Evolutionary conservation across 139 green algal genomes (phyloP).

Genomic region (Desmodesmus armatus): DNA sequence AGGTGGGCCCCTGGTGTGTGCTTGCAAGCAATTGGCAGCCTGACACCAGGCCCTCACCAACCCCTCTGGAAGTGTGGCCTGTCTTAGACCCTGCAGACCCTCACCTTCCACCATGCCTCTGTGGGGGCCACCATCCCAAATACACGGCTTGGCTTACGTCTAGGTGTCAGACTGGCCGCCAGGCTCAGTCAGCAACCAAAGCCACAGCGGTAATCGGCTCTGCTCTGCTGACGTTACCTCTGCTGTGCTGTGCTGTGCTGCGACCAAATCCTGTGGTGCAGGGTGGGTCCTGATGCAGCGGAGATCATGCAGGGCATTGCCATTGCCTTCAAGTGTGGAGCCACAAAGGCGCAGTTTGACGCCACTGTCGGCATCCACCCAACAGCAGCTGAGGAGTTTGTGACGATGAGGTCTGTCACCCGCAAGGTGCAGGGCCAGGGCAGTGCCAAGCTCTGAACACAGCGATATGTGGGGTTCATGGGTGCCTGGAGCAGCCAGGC

Average conservation of each 20-base stretch:
- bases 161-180: too few relatives aligned
- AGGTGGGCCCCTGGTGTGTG: not conserved
- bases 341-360: conserved; percentile 93
- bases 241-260: not conserved
- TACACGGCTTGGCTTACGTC: too few relatives aligned
- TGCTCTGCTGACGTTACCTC: not conserved
- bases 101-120: too few relatives aligned
- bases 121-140: too few relatives aligned
- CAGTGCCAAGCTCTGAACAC: conserved; percentile 46
- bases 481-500: too few relatives aligned
- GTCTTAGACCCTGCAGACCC: too few relatives aligned
- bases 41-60: too few relatives aligned
- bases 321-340: conserved; percentile 89
- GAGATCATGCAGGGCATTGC: conserved; percentile 98
- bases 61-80: too few relatives aligned
- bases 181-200: too few relatives aligned
- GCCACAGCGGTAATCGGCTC: too few relatives aligned
- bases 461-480: too few relatives aligned
- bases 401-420: conserved; percentile 87
- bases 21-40: not conserved
- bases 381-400: conserved; percentile 92
- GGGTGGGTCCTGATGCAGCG: conserved; percentile 87
- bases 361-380: conserved; percentile 90
- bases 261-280: too few relatives aligned
- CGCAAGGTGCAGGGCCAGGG: conserved; percentile 46